Conservation (phyloP, 1,139 yeast species). For the Hansenula anomala region DNA sequence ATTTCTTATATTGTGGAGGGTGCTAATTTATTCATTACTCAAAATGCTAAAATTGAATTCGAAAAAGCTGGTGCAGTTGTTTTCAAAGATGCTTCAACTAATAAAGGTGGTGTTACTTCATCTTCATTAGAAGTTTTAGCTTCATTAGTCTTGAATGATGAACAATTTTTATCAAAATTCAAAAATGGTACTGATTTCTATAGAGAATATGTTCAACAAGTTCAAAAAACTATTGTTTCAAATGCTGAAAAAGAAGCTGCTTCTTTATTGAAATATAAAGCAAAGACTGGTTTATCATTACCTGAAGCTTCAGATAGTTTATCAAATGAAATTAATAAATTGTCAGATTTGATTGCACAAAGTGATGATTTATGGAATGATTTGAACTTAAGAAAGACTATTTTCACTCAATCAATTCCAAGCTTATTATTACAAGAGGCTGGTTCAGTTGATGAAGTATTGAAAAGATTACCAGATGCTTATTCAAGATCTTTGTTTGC, state of each 20-base stretch:
- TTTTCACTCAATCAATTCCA: slow-evolving; percentile 76
- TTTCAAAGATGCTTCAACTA: slow-evolving; percentile 95
- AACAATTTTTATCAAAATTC: slow-evolving; percentile 59
- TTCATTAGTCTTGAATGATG: slow-evolving; percentile 86
- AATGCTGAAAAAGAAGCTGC: slow-evolving; percentile 87
- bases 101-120: slow-evolving; percentile 98
- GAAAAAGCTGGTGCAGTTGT: slow-evolving; percentile 85
- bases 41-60: slow-evolving; percentile 80
- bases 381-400: slow-evolving; percentile 66
- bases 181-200: slow-evolving; percentile 64
- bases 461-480: slow-evolving; percentile 79
- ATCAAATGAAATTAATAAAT: slow-evolving; percentile 80
- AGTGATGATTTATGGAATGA: slow-evolving; percentile 90
- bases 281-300: slow-evolving; percentile 45
- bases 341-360: slow-evolving; percentile 82
- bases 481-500: slow-evolving; percentile 90
- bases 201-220: slow-evolving; percentile 75
- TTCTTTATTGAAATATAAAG: slow-evolving; percentile 76
- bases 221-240: slow-evolving; percentile 65
- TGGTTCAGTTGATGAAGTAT: slow-evolving; percentile 73
- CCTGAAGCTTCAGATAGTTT: slow-evolving; percentile 81
- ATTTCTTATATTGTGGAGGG: slow-evolving; percentile 95
- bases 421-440: slow-evolving; percentile 61
- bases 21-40: slow-evolving; percentile 93
- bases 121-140: slow-evolving; percentile 95